Evolutionary conservation across 2,329 filamentous ascomycete species (phyloP), one percentile per base, ranked within the genome.

Genomic region (Aspergillus hortae): DNA sequence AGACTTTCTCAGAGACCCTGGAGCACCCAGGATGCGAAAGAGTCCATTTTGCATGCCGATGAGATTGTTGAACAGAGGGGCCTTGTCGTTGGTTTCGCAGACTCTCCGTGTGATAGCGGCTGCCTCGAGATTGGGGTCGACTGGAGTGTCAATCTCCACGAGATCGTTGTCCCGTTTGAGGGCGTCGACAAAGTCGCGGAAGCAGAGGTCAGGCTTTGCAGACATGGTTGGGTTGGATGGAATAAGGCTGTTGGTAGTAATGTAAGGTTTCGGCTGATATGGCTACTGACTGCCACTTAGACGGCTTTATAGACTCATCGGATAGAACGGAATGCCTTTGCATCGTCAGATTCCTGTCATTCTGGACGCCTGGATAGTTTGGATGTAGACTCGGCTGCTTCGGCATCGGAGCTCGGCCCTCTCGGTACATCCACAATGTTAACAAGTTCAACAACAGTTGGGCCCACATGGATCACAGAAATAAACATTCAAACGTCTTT

Each of bases 31-130:
- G 19, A 80, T 79, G 9, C 77, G 67, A 55, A 67, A 80, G 0
- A 81, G 64, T 7, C 78, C 78, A 36, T 77, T 58, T 30, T 74
- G 58, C 4, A 65, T 63, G 1, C 78, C 78, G 48, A 73, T 77
- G 48, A 81, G 51, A 23, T 80, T 81, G 62, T 80, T 77, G 68
- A 81, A 79, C 0, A 81, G 68, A 0, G 78, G 77, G 1, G 78
- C 78, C 46, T 76, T 77, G 50, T 70, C 72, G 41, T 77, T 58
- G 0, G 64, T 72, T 53, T 81, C 78, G 53, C 69, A 74, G 7
- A 74, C 76, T 12, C 61, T 64, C 4, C 78, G 68, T 4, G 74
- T 75, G 48, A 80, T 79, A 11, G 78, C 79, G 4, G 64, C 74
- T 0, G 67, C 72, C 57, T 80, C 75, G 32, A 80, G 68, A 46